A percentile compares a stretch with the other conserved stretches of the same genome.
Evolutionary conservation across 164 flowering plant genomes (phyloP).

Genomic region (Tetracentron sinense): DNA sequence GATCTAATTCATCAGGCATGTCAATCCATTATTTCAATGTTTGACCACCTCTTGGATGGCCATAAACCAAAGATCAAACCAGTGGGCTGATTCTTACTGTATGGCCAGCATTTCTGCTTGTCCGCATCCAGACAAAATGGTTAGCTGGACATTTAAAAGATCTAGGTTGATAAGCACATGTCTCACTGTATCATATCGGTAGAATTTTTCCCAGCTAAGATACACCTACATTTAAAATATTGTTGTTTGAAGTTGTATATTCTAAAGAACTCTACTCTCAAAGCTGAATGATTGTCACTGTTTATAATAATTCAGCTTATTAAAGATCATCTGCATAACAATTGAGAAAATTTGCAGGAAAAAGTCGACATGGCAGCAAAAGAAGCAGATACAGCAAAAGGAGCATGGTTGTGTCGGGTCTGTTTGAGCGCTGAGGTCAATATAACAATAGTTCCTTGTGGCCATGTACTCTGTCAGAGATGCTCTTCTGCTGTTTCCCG

Average conservation of each 20-base stretch:
- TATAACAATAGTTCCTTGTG: conserved; percentile 73
- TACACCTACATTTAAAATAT: neutral
- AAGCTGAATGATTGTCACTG: neutral
- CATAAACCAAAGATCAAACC: no score
- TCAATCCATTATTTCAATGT: no score
- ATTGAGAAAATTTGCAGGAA: conserved; percentile 48
- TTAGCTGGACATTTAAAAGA: no score
- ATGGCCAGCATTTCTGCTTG: neutral
- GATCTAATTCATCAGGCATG: no score
- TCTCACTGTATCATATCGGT: neutral
- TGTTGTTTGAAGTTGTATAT: no score
- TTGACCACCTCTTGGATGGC: no score
- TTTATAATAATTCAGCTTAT: no score
- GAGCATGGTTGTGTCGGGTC: conserved; percentile 83
- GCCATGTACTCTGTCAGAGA: conserved; percentile 83
- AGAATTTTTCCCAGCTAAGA: neutral
- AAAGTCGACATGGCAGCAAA: conserved; percentile 64
- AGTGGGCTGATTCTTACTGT: neutral
- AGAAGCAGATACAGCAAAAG: conserved; percentile 91
- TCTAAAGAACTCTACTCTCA: neutral
- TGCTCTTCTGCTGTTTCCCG: conserved; percentile 83
- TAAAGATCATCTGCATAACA: no score
- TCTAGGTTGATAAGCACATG: neutral
- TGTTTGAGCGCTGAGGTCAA: conserved; percentile 77
- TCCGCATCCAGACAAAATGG: neutral